These are phyloP conservation scores for Copromyces sp. DNA, from an alignment of 495 filamentous ascomycete genomes.

Conservation along the genomic window DNA sequence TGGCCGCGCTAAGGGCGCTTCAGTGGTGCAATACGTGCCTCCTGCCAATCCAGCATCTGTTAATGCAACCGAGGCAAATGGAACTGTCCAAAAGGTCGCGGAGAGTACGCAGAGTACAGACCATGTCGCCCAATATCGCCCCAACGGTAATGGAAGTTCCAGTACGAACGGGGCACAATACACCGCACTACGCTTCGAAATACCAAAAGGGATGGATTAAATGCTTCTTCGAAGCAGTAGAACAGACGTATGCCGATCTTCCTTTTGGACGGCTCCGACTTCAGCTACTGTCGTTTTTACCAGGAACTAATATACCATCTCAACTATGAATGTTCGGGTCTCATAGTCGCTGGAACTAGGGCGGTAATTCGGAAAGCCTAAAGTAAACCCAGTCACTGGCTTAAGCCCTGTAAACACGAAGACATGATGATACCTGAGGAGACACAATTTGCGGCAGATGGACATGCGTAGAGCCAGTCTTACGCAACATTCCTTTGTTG, in stretches of 20 bases:
- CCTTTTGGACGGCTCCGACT: neutral
- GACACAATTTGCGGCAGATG: neutral
- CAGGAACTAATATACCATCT: neutral
- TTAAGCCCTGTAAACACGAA: neutral
- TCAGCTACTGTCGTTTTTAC: neutral
- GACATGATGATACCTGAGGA: neutral
- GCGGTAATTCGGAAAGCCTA: neutral
- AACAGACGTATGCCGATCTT: neutral
- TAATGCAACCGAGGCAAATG: neutral
- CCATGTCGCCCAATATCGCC: neutral
- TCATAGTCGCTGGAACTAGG: neutral
- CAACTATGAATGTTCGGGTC: neutral
- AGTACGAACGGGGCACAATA: neutral
- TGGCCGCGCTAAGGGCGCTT: neutral
- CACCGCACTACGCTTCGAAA: neutral
- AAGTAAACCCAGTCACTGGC: neutral
- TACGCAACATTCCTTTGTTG: neutral
- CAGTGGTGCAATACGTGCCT: neutral
- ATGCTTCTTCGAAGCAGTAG: neutral
- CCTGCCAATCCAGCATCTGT: neutral
- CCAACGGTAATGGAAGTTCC: neutral
- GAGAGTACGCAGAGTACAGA: neutral
- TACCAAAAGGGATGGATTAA: neutral
- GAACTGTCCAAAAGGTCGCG: neutral
- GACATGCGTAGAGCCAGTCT: neutral